Base-by-base conservation (phyloP, 2,329 filamentous ascomycete genomes). In the Alternaria gansuensis region DNA sequence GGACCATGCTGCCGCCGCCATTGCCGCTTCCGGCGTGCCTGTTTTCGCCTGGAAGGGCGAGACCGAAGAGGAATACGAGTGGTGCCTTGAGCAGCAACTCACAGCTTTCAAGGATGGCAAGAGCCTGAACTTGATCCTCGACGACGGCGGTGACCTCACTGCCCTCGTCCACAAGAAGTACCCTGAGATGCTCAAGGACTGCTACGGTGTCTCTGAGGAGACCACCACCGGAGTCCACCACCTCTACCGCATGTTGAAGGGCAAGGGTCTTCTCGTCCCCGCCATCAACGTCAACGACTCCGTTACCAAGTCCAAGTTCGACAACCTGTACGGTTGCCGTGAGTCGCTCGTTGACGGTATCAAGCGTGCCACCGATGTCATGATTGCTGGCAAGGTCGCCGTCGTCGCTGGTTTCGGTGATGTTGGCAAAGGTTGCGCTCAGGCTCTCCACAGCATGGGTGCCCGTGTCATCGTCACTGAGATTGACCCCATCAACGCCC, bases 241-340 rank as follows among this genome's bases (percentile, higher is more conserved):
- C 87, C 88, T 99, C 64, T 99, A 98, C 91, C 88, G 89, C 79
- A 97, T 97, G 93, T 84, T 98, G 81, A 97, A 83, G 81, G 78
- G 81, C 77, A 87, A 87, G 80, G 79, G 79, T 59, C 92, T 98
- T 68, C 90, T 97, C 65, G 91, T 97, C 70, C 95, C 95, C 71
- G 87, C 94, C 82, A 79, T 98, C 89, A 99, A 99, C 83, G 94
- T 99, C 87, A 98, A 99, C 86, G 94, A 99, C 89, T 93, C 91
- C 60, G 94, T 99, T 79, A 99, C 95, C 83, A 99, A 98, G 90
- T 97, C 93, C 84, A 99, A 99, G 88, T 99, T 99, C 81, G 95
- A 98, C 88, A 99, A 99, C 90, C 85, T 98, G 70, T 99, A 98
- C 88, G 94, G 95, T 79, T 98, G 95, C 92, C 90, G 93, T 80